Evolutionary conservation across 2,329 filamentous ascomycete genomes (phyloP), one percentile per base, ranked within the genome.

Genomic region (Diaporthe sp.): DNA sequence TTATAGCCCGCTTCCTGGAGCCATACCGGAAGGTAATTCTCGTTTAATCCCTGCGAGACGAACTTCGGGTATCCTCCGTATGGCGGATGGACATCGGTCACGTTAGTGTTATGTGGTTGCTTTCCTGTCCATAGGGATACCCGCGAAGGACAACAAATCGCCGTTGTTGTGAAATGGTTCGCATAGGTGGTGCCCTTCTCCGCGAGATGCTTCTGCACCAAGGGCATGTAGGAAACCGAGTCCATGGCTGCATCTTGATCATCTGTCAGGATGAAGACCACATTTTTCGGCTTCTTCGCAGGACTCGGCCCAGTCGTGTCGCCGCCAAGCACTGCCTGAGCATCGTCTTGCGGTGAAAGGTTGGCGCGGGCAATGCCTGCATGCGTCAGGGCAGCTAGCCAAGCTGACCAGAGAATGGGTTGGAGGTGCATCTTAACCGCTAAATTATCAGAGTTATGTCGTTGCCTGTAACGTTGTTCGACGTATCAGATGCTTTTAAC

Each of bases 201-300:
- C 17, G 86, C 81, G 0, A 94, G 80, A 77, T 92, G 87, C 78
- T 91, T 88, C 68, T 89, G 83, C 0, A 93, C 82, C 1, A 86
- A 83, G 0, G 90, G 90, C 85, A 92, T 92, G 75, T 93, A 93
- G 0, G 88, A 84, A 4, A 93, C 79, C 0, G 92, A 93, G 62
- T 90, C 84, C 78, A 94, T 84, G 55, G 90, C 88, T 1, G 90
- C 82, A 79, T 94, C 92, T 79, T 94, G 92, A 77, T 94, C 92
- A 76, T 94, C 92, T 0, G 91, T 92, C 53, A 94, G 85, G 74
- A 94, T 90, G 79, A 94, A 92, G 28, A 94, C 84, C 61, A 94
- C 89, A 77, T 94, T 94, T 58, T 74, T 77, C 9, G 73, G 61
- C 17, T 58, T 71, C 19, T 34, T 19, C 7, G 25, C 6, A 22